These are phyloP conservation scores for Phalaenopsis aphrodite DNA, from an alignment of 106 monocot species.

Conservation along the genomic window DNA sequence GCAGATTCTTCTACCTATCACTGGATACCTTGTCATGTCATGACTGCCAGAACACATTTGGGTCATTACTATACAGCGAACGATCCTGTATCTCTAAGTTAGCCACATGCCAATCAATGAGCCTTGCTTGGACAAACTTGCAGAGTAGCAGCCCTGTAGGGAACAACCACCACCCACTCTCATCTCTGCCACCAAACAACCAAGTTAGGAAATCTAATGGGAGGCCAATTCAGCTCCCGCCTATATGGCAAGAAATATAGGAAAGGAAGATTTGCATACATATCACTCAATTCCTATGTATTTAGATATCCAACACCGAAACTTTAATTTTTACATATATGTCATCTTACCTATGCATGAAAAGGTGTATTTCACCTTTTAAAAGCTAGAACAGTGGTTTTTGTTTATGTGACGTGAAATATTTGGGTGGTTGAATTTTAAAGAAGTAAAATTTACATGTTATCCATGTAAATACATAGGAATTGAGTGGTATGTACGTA, in stretches of 20 bases:
- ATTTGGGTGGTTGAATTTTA: too few relatives aligned
- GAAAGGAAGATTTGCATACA: too few relatives aligned
- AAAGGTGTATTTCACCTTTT: too few relatives aligned
- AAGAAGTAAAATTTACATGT: too few relatives aligned
- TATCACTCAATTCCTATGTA: too few relatives aligned
- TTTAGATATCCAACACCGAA: too few relatives aligned
- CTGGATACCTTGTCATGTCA: slow-evolving; percentile 22
- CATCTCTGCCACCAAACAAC: slow-evolving; percentile 49
- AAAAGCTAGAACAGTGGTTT: too few relatives aligned
- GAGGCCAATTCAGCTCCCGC: not conserved
- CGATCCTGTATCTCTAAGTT: slow-evolving; percentile 99
- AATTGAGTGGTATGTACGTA: too few relatives aligned
- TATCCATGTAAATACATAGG: too few relatives aligned
- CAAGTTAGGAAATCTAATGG: not conserved
- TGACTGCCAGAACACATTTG: slow-evolving; percentile 77
- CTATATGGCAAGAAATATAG: not conserved
- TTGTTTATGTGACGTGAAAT: too few relatives aligned
- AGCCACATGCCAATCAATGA: slow-evolving; percentile 92
- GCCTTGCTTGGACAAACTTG: slow-evolving; percentile 79
- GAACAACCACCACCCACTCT: slow-evolving; percentile 97
- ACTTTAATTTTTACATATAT: too few relatives aligned
- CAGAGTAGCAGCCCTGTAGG: slow-evolving; percentile 56
- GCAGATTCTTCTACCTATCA: not conserved
- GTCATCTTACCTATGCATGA: too few relatives aligned
- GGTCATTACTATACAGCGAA: slow-evolving; percentile 87